Evolutionary conservation across 257 asterid genomes (phyloP).

Genomic region (Solanum microdontum): DNA sequence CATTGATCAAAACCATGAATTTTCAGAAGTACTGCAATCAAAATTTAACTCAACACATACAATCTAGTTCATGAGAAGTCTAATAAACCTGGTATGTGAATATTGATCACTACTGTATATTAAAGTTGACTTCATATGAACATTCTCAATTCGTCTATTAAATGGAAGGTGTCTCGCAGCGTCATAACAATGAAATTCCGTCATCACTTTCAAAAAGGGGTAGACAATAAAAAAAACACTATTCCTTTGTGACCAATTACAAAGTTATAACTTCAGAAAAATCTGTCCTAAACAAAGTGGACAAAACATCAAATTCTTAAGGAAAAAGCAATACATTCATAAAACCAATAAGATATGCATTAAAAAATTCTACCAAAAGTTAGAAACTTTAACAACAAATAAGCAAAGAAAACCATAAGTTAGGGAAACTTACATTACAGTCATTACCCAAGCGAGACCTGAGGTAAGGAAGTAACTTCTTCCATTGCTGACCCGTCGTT

Average conservation of each 20-base stretch:
- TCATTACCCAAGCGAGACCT: conserved; percentile 81
- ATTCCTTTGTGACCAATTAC: not conserved
- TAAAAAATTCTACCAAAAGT: not conserved
- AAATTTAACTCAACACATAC: not conserved
- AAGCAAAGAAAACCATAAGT: not conserved
- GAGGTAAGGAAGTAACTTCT: conserved; percentile 71
- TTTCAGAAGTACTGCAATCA: not conserved
- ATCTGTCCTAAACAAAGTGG: too few relatives aligned
- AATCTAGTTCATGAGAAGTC: not conserved
- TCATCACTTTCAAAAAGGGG: not conserved
- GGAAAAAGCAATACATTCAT: not conserved
- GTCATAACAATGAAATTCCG: not conserved
- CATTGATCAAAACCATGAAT: not conserved
- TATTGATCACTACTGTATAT: not conserved
- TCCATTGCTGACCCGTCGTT: conserved; percentile 89
- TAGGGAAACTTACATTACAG: conserved; percentile 60
- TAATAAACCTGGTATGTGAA: not conserved
- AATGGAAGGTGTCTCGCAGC: not conserved
- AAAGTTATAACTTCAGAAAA: not conserved
- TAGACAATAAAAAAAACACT: not conserved
- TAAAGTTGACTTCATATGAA: not conserved
- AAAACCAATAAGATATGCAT: not conserved
- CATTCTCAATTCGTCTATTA: not conserved
- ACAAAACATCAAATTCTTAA: not conserved
- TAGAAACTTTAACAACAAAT: not conserved